Evolutionary conservation across 2,329 filamentous ascomycete species (phyloP), one percentile per base, ranked within the genome.

Genomic region (Alternaria tenuissima): DNA sequence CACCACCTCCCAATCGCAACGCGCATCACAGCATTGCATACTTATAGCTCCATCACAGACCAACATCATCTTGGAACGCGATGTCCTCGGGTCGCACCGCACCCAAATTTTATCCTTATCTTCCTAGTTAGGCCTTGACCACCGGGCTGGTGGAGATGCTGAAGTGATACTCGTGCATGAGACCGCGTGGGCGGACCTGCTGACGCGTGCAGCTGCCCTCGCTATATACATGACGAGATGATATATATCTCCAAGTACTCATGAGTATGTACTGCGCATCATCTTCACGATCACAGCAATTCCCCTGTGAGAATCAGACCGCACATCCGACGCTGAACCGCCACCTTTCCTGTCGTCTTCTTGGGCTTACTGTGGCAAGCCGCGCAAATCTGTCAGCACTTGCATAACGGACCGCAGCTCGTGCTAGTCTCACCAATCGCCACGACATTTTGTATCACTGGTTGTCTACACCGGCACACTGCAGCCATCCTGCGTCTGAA

Each of bases 351-450:
- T 34, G 55, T 62, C 53, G 57, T 47, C 43, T 32, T 59, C 36
- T 68, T 65, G 62, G 64, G 67, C 69, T 71, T 69, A 71, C 65
- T 66, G 64, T 65, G 52, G 53, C 59, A 62, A 67, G 52, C 57
- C 55, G 56, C 38, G 56, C 52, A 54, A n/a, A 24, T 41, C 56
- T 7, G 36, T 54, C 51, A 56, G 57, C 58, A 65, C 58, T 52
- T 54, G 57, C 62, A 55, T 48, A 38, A 52, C 52, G 41, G 44
- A 48, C 55, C 54, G 44, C 57, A 57, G 48, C 48, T 64, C 65
- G 67, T 70, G 54, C 43, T 38, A 56, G 55, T 36, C 59, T 42
- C 26, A 42, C 41, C 30, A 32, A 41, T 36, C 47, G 49, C 59
- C 55, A 61, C 49, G 30, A 61, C 48, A 7, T 46, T 39, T 42